These are phyloP conservation scores for Lyophyllum decastes DNA, from an alignment of 768 basidiomycete species.

Conservation along the genomic window DNA sequence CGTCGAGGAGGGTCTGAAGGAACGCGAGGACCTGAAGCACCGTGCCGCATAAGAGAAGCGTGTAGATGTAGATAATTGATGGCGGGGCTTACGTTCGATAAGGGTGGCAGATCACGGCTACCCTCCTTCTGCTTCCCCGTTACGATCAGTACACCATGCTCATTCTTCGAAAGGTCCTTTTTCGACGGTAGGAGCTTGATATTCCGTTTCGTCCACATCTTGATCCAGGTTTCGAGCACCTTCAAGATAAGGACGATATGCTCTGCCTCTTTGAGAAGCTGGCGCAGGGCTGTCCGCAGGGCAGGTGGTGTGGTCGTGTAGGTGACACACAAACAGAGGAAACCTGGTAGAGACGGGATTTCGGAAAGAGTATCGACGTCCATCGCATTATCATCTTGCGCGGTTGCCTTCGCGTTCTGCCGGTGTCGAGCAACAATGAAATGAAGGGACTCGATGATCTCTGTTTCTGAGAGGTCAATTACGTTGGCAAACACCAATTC, in stretches of 20 bases:
- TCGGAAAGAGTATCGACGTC: conserved; percentile 29
- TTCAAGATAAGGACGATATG: conserved; percentile 47
- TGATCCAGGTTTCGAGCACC: conserved; percentile 52
- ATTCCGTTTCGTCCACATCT: conserved; percentile 34
- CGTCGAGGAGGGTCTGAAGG: conserved; percentile 68
- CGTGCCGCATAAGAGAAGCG: not conserved
- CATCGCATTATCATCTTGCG: conserved; percentile 42
- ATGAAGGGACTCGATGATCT: conserved; percentile 56
- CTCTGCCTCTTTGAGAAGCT: conserved; percentile 48
- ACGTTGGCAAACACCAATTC: conserved; percentile 54
- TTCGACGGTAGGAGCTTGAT: conserved; percentile 38
- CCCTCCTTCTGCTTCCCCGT: conserved; percentile 25
- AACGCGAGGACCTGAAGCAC: conserved; percentile 53
- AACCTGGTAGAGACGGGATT: conserved; percentile 33
- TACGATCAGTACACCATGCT: conserved; percentile 40
- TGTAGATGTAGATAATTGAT: not conserved
- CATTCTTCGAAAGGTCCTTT: conserved; percentile 40
- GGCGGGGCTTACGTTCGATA: conserved; percentile 39
- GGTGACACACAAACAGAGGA: conserved; percentile 35
- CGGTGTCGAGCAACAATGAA: conserved; percentile 42
- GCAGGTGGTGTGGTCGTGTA: conserved; percentile 40
- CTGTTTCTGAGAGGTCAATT: conserved; percentile 64
- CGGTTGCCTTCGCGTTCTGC: conserved; percentile 7
- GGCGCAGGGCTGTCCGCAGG: conserved; percentile 53
- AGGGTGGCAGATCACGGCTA: conserved; percentile 36